Evolutionary conservation across 305 asterid species (phyloP), one percentile per base, ranked within the genome.

Genomic region (Nicotiana rustica): DNA sequence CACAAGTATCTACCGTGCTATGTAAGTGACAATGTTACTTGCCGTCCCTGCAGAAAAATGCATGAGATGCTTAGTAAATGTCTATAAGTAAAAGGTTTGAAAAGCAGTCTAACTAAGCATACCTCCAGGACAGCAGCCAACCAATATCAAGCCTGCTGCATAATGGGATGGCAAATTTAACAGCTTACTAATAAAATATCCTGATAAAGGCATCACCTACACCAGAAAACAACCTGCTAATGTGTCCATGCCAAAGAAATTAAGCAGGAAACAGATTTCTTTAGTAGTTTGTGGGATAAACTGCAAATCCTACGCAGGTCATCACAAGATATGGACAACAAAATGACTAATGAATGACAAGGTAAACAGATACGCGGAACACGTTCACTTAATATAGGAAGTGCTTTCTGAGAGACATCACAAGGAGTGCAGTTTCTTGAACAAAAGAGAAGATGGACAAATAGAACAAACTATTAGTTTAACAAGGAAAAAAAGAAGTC

Each of bases 81-180:
- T 41, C 80, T 52, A 85, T 5, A 57, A 80, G 44, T 79, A 69
- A 41, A 66, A 17, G 68, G 62, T 33, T 15, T 77, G 29, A 4
- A 57, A 52, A 14, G 65, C 52, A 56, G 21, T 38, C 5, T 49
- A 67, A 55, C 64, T 80, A 7, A 25, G 17, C 78, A 62, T 86
- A 94, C 99, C 99, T 87, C 98, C 99, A 10, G 99, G 99, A 83
- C 99, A 95, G 87, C 97, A 95, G 71, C 96, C 97, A 18, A 95
- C 98, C 85, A 95, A 89, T 80, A 94, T 95, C 68, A 95, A 87
- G 84, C 99, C 98, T 38, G 98, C 99, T 66, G 99, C 99, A 79
- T 94, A 95, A 85, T 94, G 84, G 67, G 99, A 90, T 57, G 98
- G 99, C 90, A 95, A 87, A 80, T 89, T 89, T 81, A 95, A 86